Evolutionary conservation across 495 filamentous ascomycete genomes (phyloP).

Genomic region (Podospora anserina): DNA sequence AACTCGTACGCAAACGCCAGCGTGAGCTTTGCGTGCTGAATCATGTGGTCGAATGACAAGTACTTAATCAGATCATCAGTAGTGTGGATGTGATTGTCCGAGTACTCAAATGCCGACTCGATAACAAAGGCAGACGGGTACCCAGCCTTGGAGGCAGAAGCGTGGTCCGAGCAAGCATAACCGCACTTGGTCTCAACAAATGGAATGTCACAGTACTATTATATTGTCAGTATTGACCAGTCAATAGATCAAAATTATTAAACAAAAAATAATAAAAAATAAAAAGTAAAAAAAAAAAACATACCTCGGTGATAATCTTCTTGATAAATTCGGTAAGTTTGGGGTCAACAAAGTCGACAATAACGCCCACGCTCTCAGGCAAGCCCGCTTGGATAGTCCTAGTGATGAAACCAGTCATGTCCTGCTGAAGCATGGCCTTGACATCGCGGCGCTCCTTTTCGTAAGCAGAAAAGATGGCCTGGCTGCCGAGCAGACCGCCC

Average conservation of each 20-base stretch:
- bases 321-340: slow-evolving; percentile 90
- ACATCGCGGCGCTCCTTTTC: slow-evolving; percentile 70
- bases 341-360: slow-evolving; percentile 85
- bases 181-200: slow-evolving; percentile 92
- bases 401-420: slow-evolving; percentile 93
- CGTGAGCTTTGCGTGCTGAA: slow-evolving; percentile 92
- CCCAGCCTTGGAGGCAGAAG: slow-evolving; percentile 90
- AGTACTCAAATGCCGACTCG: slow-evolving; percentile 81
- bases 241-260: too few species aligned
- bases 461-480: slow-evolving; percentile 85
- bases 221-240: slow-evolving; percentile 19
- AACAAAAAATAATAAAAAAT: not conserved
- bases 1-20: slow-evolving; percentile 87
- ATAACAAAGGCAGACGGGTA: slow-evolving; percentile 96
- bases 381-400: slow-evolving; percentile 79
- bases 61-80: slow-evolving; percentile 85
- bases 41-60: slow-evolving; percentile 94
- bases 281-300: not conserved
- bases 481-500: slow-evolving; percentile 85
- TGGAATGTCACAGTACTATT: slow-evolving; percentile 79
- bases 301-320: slow-evolving; percentile 67
- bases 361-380: slow-evolving; percentile 85
- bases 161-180: slow-evolving; percentile 96
- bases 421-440: slow-evolving; percentile 98
- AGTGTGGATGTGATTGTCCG: slow-evolving; percentile 84